Base-by-base conservation (phyloP, 495 filamentous ascomycete species). In the Pyrenula massariospora region DNA sequence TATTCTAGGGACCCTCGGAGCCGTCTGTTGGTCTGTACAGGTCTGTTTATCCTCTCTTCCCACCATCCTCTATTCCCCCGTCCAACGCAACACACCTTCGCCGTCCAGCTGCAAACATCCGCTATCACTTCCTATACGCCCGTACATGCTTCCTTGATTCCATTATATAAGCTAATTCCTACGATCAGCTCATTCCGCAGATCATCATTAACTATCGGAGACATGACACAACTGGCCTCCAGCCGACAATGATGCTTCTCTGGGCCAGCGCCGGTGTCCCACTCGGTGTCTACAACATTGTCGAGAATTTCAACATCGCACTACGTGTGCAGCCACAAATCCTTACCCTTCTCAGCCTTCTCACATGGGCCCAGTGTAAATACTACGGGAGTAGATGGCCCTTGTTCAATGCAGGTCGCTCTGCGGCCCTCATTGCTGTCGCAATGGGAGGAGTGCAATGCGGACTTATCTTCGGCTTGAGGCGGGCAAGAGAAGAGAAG, bases 181-280 rank as follows among this genome's bases (percentile, higher is more conserved):
- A 21, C 49, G 15, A 10, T 3, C 66, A 86, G 77, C 73, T 86
- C 25, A 69, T 85, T 24, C 83, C 83, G 3, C 83, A 86, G 64
- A 82, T 85, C 54, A 62, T 82, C 22, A 77, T 84, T 60, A 86
- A 86, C 63, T 81, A 83, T 58, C 73, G 76, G 20, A 66, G 82
- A 22, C 79, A 84, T 57, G 67, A 81, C 66, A 81, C 81, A 0
- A 71, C 68, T 31, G 81, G 83, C 11, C 65, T 86, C 0, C 82
- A 84, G 54, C 70, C 73, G 0, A 77, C 80, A 2, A 85, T 86
- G 82, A 84, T 85, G 82, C 69, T 85, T 19, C 67, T 84, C 19
- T 86, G 83, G 83, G 83, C 83, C 3, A 73, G 68, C 42, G 82
- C 83, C 1, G 82, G 83, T 0, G 76, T 85, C 3, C 80, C 83